Evolutionary conservation across 495 filamentous ascomycete genomes (phyloP).

Genomic region (Bacidia rubella): DNA sequence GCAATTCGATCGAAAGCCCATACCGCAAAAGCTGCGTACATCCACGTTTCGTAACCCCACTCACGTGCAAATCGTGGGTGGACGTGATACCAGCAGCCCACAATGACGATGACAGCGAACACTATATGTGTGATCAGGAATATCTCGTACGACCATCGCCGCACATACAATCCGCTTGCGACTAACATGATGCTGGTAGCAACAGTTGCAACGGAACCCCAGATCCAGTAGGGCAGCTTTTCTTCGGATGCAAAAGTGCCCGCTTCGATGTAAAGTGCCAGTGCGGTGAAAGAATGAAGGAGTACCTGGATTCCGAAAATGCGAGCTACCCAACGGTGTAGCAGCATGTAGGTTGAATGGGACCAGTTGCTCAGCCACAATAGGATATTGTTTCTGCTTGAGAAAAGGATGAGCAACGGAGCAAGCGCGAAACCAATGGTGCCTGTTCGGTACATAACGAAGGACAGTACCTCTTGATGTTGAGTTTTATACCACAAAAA

Average conservation of each 20-base stretch:
- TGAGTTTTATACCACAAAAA: too few species aligned
- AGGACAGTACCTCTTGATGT: too few species aligned
- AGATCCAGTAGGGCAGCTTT: constrained; percentile 24
- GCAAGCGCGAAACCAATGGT: too few species aligned
- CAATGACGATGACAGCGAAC: constrained; percentile 31
- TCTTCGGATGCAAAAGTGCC: too few species aligned
- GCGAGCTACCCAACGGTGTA: constrained; percentile 43
- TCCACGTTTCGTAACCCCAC: constrained; percentile 32
- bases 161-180: constrained; percentile 29
- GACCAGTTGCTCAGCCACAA: constrained; percentile 43
- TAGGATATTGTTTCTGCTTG: constrained; percentile 41
- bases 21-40: constrained; percentile 28
- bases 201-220: constrained; percentile 23
- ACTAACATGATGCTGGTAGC: constrained; percentile 16
- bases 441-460: too few species aligned
- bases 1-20: constrained; percentile 33
- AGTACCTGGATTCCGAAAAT: constrained; percentile 38
- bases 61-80: not conserved
- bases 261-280: constrained; percentile 17
- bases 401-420: constrained; percentile 38
- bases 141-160: constrained; percentile 37
- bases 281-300: constrained; percentile 30
- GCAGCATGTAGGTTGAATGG: constrained; percentile 38
- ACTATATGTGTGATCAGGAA: constrained; percentile 41
- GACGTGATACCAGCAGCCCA: constrained; percentile 32